Evolutionary conservation across 1,284 basidiomycete species (phyloP).

Genomic region (Ceratobasidium sp.): DNA sequence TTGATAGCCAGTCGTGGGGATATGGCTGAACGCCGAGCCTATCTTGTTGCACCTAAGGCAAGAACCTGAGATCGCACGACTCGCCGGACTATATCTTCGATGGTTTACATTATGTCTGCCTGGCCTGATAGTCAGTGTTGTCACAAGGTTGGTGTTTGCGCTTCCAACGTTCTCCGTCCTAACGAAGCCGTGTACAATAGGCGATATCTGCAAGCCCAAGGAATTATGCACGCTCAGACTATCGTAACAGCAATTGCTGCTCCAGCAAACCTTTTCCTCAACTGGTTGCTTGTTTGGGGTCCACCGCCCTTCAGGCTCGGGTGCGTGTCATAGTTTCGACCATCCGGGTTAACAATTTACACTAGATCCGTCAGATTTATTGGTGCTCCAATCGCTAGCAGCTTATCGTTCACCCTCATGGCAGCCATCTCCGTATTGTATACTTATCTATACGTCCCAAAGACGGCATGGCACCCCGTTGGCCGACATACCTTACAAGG

Average conservation of each 20-base stretch:
- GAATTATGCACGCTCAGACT: constrained; percentile 87
- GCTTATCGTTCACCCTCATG: constrained; percentile 89
- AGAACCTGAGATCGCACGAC: constrained; percentile 85
- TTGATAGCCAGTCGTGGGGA: constrained; percentile 70
- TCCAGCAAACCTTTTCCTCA: constrained; percentile 87
- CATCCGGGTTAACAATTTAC: constrained; percentile 50
- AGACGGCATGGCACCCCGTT: constrained; percentile 88
- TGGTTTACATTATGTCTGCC: constrained; percentile 78
- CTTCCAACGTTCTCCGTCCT: not conserved
- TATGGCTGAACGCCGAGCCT: constrained; percentile 87
- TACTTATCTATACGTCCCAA: constrained; percentile 78
- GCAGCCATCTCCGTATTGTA: constrained; percentile 78
- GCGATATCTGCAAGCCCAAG: constrained; percentile 92
- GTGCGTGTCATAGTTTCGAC: not conserved
- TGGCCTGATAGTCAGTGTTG: constrained; percentile 80
- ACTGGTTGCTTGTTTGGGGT: constrained; percentile 72
- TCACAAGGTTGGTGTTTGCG: constrained; percentile 64
- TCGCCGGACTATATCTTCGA: constrained; percentile 82
- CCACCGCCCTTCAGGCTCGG: constrained; percentile 35
- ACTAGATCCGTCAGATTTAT: constrained; percentile 85
- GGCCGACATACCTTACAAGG: constrained; percentile 75
- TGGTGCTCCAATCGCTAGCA: constrained; percentile 92
- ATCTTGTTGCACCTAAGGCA: constrained; percentile 88
- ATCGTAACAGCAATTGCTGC: constrained; percentile 85
- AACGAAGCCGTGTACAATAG: constrained; percentile 58